Evolutionary conservation across 192 early-diverging fungal genomes (phyloP), one percentile per base, ranked within the genome.

Genomic region (Glomus cerebriforme): DNA sequence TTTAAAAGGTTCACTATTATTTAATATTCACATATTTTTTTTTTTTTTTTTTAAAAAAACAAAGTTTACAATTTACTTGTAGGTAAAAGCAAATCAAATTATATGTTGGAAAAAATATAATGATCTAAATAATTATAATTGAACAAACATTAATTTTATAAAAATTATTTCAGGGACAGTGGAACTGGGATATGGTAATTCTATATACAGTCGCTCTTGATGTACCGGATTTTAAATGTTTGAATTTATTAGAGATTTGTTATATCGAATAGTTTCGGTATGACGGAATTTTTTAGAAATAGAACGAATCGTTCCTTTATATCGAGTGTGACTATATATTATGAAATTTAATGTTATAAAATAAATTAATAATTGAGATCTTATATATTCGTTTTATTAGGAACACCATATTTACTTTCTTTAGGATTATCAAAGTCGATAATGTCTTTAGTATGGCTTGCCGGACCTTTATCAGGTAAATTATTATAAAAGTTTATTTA

Each of bases 401-500:
- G 95, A 9, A 95, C 97, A 24, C 95, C 94, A 22, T 96, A 95
- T 79, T 83, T 99, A 65, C 87, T 94, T 37, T 90, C 92, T 1
- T 88, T 99, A 24, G 95, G 93, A 0, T 80, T 99, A 62, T 87
- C 92, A 24, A 93, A 94, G 82, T 88, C 95, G 15, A 84, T 93
- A 45, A 92, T 93, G 75, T 95, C 96, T 49, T 84, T 98, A 39
- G 97, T 99, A 12, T 99, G 97, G 97, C 86, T 99, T 70, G 96
- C 96, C 2, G 94, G 94, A 8, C 94, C 94, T 49, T 82, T 95
- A n/a, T 93, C 92, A 45, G 94, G 89, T 90, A 87, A 26, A 45
- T 34, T 15, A 24, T 39, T 22, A 3, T 19, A 26, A 7, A 35
- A 58, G 19, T 73, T 6, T 43, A 9, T n/a, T 43, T 24, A 54